Base-by-base conservation (phyloP, 2,329 filamentous ascomycete genomes). In the Xylaria sp. region DNA sequence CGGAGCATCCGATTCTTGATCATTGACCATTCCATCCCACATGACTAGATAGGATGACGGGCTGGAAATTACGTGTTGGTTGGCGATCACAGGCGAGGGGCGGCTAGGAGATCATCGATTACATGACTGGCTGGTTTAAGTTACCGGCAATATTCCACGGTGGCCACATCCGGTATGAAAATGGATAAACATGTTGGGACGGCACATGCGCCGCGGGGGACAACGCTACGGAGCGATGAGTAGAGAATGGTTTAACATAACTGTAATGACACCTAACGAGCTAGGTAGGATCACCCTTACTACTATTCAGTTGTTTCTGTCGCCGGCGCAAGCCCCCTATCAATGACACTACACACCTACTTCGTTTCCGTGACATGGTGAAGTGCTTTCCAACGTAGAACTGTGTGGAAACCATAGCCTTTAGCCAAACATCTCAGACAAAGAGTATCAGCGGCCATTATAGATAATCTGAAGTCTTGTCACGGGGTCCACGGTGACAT, bases 71-170 rank as follows among this genome's bases (percentile, higher is more conserved):
- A 22, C 44, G 27, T 53, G 17, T 22, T 9, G 20, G 25, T 51
- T 15, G 25, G 15, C 20, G 38, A 57, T 53, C 31, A 11, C 44
- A 33, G 31, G 20, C 31, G 27, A 44, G 51, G 57, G 56, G 22
- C 55, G 25, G 39, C 55, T 54, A 36, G 42, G 33, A 22, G 44
- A 20, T 50, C 20, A 55, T 50, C 13, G 15, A 31, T 42, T 55
- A 25, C 25, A n/a, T 17, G 22, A 55, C 36, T 11, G 33, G 53
- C 29, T 22, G 22, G 36, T 55, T 29, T 15, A 25, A 15, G 36
- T 36, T 50, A n/a, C n/a, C 51, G 63, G 63, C 57, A 65, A 61
- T 61, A 61, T 61, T 57, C 57, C 36, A 53, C 27, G n/a, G 25
- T 38, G 44, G 31, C 53, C 44, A 44, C 27, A 38, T 31, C n/a